Conservation (phyloP, 1,284 basidiomycete genomes). For the Wolfiporia cocos region DNA sequence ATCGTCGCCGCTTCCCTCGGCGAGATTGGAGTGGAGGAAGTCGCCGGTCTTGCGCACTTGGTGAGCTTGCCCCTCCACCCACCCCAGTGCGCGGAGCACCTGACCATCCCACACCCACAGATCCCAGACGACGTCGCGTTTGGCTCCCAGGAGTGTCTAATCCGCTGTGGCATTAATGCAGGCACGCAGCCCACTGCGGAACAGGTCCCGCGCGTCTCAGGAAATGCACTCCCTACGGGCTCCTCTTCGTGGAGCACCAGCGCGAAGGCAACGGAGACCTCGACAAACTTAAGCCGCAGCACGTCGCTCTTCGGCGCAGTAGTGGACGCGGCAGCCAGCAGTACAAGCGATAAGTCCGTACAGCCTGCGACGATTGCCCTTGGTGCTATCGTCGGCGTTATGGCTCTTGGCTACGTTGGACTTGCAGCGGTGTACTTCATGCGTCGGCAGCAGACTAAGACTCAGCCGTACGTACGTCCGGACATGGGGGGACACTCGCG, state of each 20-base stretch:
- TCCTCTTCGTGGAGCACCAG: constrained; percentile 1
- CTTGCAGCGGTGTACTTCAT: constrained; percentile 17
- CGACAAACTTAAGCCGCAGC: constrained; percentile 15
- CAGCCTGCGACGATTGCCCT: constrained; percentile 16
- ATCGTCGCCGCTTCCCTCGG: constrained; percentile 29
- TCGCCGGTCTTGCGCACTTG: constrained; percentile 22
- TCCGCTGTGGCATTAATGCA: constrained; percentile 25
- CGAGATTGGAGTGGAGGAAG: constrained; percentile 27
- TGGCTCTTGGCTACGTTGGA: constrained; percentile 21
- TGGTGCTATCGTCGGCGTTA: constrained; percentile 16
- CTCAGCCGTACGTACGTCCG: constrained; percentile 16
- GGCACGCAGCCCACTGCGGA: constrained; percentile 25
- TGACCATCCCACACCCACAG: constrained; percentile 9
- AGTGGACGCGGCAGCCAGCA: constrained; percentile 32
- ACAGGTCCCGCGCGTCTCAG: constrained; percentile 26
- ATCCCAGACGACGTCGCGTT: constrained; percentile 31
- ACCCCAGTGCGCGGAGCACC: background rate
- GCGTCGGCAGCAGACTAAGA: constrained; percentile 7
- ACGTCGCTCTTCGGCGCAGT: constrained; percentile 13
- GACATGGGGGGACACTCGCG: constrained; percentile 16
- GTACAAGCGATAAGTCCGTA: constrained; percentile 37
- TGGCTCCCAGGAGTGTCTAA: constrained; percentile 28
- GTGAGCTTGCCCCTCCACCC: constrained; percentile 7
- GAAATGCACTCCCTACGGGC: constrained; percentile 25
- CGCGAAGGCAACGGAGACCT: constrained; percentile 9